These are phyloP conservation scores for Pythium vanterpoolii DNA, from an alignment of 352 stramenopile genomes.

Conservation along the genomic window DNA sequence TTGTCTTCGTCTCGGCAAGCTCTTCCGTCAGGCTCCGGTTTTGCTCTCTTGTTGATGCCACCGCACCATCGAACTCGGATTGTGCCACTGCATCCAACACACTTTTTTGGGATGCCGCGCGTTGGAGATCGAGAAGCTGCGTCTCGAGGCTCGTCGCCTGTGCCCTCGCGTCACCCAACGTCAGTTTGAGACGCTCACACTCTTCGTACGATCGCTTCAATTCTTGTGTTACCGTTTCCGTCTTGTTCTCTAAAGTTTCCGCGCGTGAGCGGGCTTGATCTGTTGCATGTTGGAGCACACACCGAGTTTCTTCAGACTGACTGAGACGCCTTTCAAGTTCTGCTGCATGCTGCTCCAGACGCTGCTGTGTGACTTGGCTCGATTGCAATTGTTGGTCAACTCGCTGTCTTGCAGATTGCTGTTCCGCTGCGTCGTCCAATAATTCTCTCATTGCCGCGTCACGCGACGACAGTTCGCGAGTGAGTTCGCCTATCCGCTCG, in stretches of 20 bases:
- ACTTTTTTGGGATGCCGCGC: neutral
- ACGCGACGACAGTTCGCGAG: neutral
- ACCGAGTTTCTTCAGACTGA: conserved; percentile 4
- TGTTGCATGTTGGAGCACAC: neutral
- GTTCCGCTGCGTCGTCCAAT: neutral
- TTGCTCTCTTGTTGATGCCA: conserved; percentile 2
- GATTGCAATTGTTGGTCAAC: neutral
- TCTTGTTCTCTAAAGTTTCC: neutral
- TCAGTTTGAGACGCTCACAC: conserved; percentile 4
- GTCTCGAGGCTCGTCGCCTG: neutral
- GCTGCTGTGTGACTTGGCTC: neutral
- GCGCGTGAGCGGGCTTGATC: neutral
- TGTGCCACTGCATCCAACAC: too few relatives aligned
- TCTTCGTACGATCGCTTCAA: conserved; percentile 6
- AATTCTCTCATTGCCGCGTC: neutral
- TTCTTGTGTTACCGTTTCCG: neutral
- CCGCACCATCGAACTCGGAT: conserved; percentile 12
- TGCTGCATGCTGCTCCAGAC: conserved; percentile 6
- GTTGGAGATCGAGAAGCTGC: neutral
- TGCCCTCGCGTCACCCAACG: neutral
- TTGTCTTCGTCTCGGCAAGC: conserved; percentile 47
- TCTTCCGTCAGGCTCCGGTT: conserved; percentile 29
- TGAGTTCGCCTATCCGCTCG: neutral
- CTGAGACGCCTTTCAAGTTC: conserved; percentile 12
- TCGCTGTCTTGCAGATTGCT: neutral